A percentile compares a stretch with the other conserved stretches of the same genome.
These are phyloP conservation scores for Neurospora sp. DNA, from an alignment of 495 filamentous ascomycete species.

Conservation along the genomic window DNA sequence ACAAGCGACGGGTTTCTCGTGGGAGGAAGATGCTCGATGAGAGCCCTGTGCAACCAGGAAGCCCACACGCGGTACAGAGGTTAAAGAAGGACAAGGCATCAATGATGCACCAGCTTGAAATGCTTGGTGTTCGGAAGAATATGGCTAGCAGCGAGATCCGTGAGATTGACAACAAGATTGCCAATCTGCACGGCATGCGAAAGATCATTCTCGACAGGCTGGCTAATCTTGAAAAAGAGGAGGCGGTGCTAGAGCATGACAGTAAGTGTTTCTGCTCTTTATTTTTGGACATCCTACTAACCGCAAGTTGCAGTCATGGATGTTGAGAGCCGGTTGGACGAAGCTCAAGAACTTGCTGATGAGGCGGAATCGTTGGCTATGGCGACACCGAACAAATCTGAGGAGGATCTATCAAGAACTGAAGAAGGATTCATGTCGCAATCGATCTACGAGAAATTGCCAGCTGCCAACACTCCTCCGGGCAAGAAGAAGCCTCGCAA, in stretches of 20 bases:
- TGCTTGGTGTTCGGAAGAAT: slow-evolving; percentile 88
- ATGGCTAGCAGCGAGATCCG: slow-evolving; percentile 95
- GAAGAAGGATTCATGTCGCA: slow-evolving; percentile 87
- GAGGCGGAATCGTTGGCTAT: slow-evolving; percentile 50
- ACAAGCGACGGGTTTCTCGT: slow-evolving; percentile 59
- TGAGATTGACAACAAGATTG: slow-evolving; percentile 94
- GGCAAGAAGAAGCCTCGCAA: slow-evolving; percentile 55
- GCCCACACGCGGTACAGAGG: slow-evolving; percentile 53
- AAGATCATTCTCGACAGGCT: slow-evolving; percentile 85
- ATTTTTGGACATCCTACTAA: slow-evolving; percentile 9
- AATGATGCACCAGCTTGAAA: slow-evolving; percentile 74
- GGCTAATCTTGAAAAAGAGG: slow-evolving; percentile 84
- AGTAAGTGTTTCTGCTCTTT: slow-evolving; percentile 36
- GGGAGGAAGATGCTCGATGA: slow-evolving; percentile 66
- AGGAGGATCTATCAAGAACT: slow-evolving; percentile 44
- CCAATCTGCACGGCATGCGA: slow-evolving; percentile 88
- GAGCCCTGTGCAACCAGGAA: slow-evolving; percentile 31
- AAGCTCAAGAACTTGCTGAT: slow-evolving; percentile 64
- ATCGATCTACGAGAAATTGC: slow-evolving; percentile 90
- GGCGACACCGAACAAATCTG: slow-evolving; percentile 44
- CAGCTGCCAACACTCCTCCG: slow-evolving; percentile 44
- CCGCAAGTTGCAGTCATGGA: slow-evolving; percentile 51
- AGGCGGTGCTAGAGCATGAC: slow-evolving; percentile 81
- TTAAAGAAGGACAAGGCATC: slow-evolving; percentile 68
- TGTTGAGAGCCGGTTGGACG: slow-evolving; percentile 77